phyloP scores from a whole-genome alignment of 139 green algal genomes.

The Haematococcus sp. region DNA sequence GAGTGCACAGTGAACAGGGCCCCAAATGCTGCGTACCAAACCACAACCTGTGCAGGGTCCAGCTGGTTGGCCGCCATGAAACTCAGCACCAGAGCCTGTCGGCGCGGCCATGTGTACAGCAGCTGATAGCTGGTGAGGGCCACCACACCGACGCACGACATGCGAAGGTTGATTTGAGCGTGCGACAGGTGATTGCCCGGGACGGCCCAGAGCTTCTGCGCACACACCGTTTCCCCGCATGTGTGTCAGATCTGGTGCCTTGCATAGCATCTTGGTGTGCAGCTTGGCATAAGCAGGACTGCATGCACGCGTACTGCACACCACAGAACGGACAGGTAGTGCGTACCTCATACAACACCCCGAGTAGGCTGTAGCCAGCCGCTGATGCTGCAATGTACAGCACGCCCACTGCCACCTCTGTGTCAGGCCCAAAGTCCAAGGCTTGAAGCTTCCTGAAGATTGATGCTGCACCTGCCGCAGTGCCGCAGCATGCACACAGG shows the following conservation, averaged over 20 bases:
- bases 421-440: too few relatives aligned
- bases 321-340: too few relatives aligned
- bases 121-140: conserved; percentile 12
- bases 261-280: too few relatives aligned
- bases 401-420: conserved; percentile 2
- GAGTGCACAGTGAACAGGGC: conserved; percentile 20
- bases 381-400: conserved; percentile 6
- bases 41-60: conserved; percentile 4
- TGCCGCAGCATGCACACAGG: too few relatives aligned
- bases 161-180: conserved; percentile 5
- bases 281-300: too few relatives aligned
- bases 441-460: too few relatives aligned
- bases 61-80: conserved; percentile 5
- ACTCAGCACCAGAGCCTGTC: conserved; percentile 11
- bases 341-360: conserved; percentile 24
- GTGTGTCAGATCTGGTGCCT: too few relatives aligned
- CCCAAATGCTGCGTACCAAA: conserved; percentile 14
- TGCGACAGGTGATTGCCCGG: conserved; percentile 8
- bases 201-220: too few relatives aligned
- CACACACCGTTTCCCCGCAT: too few relatives aligned
- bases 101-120: conserved; percentile 12
- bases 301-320: too few relatives aligned
- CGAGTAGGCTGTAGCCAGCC: conserved; percentile 27
- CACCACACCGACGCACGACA: conserved; percentile 9
- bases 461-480: too few relatives aligned